Conservation (phyloP, 495 filamentous ascomycete genomes). For the Talaromyces wortmannii region DNA sequence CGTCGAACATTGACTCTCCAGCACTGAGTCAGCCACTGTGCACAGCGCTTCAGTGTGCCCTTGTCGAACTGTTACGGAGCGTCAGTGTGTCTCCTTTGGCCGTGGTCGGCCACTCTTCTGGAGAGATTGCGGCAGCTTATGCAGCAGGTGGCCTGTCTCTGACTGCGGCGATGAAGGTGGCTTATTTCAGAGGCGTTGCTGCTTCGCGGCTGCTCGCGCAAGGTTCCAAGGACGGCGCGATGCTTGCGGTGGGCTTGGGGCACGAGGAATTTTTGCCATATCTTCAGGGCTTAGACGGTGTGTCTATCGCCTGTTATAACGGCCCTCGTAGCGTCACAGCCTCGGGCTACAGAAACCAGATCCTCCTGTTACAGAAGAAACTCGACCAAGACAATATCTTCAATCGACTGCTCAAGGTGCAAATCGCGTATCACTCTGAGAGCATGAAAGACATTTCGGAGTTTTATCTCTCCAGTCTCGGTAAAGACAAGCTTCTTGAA, state of each 20-base stretch:
- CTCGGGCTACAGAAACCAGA: no score
- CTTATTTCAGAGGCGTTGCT: not conserved
- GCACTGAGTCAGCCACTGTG: constrained; percentile 31
- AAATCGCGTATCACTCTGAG: no score
- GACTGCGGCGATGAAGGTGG: not conserved
- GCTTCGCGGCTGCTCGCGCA: not conserved
- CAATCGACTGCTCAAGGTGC: no score
- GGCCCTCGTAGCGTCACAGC: no score
- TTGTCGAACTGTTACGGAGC: constrained; percentile 36
- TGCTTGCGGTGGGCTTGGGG: not conserved
- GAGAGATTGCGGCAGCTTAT: constrained; percentile 60
- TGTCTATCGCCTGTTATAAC: no score
- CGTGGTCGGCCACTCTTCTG: constrained; percentile 56
- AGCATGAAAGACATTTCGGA: no score
- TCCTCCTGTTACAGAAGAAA: no score
- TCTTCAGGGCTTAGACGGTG: no score
- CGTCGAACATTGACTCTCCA: not conserved
- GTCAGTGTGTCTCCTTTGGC: constrained; percentile 37
- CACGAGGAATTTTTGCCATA: not conserved
- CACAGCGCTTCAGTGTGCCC: constrained; percentile 44
- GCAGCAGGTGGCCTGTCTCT: not conserved
- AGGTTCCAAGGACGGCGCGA: not conserved
- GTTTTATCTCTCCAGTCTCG: no score
- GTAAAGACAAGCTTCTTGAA: no score
- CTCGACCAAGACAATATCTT: no score